These are phyloP conservation scores for Aspergillus fumigatiaffinis DNA, from an alignment of 2,329 filamentous ascomycete species.

Conservation along the genomic window DNA sequence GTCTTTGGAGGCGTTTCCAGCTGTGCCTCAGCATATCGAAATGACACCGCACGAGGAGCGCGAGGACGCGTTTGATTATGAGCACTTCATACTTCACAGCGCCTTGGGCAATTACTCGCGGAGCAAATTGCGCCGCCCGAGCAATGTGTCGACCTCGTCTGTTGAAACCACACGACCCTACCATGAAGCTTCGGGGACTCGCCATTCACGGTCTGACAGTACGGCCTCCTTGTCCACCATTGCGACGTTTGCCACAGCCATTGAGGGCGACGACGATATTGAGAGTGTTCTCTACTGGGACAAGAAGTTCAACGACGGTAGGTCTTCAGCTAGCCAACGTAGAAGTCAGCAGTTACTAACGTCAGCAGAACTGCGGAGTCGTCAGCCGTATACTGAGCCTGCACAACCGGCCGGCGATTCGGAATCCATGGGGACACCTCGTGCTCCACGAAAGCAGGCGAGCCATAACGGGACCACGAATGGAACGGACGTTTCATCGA, in stretches of 20 bases:
- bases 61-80: conserved; percentile 92
- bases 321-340: not conserved
- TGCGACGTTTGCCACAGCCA: conserved; percentile 62
- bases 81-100: conserved; percentile 91
- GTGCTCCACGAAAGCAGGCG: conserved; percentile 13
- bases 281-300: conserved; percentile 40
- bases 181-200: conserved; percentile 15
- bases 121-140: conserved; percentile 27
- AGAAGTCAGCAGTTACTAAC: not conserved
- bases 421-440: conserved; percentile 21
- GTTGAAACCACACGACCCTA: conserved; percentile 47
- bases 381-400: conserved; percentile 14
- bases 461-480: not conserved
- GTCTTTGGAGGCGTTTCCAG: conserved; percentile 30
- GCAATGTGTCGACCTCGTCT: conserved; percentile 44
- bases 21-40: conserved; percentile 43
- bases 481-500: not conserved
- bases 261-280: conserved; percentile 48
- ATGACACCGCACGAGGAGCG: conserved; percentile 83
- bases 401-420: not conserved
- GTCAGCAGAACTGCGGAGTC: conserved; percentile 23
- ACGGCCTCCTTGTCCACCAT: conserved; percentile 58
- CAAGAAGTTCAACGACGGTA: conserved; percentile 33
- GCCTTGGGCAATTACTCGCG: conserved; percentile 66
- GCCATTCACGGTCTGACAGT: conserved; percentile 51